Percentiles rank a stretch among this genome's conserved stretches.
These are phyloP conservation scores for Antonospora locustae DNA, from an alignment of 371 early-diverging fungal genomes.

Conservation along the genomic window DNA sequence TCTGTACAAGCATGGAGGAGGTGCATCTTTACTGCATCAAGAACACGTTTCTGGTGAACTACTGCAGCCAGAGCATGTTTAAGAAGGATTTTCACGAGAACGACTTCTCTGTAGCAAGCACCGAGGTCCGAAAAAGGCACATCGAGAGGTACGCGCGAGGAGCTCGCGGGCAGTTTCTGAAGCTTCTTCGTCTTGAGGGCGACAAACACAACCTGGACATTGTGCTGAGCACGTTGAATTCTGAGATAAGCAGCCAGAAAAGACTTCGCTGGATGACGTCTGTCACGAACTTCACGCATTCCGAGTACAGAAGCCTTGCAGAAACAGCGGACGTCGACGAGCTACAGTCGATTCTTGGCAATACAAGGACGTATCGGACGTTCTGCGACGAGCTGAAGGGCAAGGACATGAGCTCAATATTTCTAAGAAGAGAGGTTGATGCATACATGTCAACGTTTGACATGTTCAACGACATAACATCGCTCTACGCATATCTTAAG, in stretches of 20 bases:
- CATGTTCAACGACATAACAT: constrained; percentile 41
- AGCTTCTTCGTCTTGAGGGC: too few relatives aligned
- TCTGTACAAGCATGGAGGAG: constrained; percentile 45
- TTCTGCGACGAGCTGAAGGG: constrained; percentile 14
- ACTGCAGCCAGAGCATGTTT: constrained; percentile 24
- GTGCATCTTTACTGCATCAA: constrained; percentile 49
- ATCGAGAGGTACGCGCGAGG: constrained; percentile 3
- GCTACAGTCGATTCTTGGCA: not conserved
- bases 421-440: constrained; percentile 17
- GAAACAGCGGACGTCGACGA: not conserved
- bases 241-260: constrained; percentile 13
- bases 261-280: constrained; percentile 44
- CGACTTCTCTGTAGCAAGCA: too few relatives aligned
- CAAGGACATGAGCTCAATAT: constrained; percentile 19
- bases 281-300: constrained; percentile 12
- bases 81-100: constrained; percentile 27
- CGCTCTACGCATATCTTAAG: constrained; percentile 70
- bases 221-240: constrained; percentile 30
- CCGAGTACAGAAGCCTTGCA: not conserved
- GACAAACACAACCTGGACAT: constrained; percentile 50
- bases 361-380: constrained; percentile 15
- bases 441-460: constrained; percentile 27
- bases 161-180: not conserved
- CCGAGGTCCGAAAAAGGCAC: constrained; percentile 9
- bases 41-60: constrained; percentile 45